Percentiles rank a stretch among this genome's conserved stretches.
phyloP scores from a whole-genome alignment of 23 red algal genomes.

The Gracilariopsis chorda region DNA sequence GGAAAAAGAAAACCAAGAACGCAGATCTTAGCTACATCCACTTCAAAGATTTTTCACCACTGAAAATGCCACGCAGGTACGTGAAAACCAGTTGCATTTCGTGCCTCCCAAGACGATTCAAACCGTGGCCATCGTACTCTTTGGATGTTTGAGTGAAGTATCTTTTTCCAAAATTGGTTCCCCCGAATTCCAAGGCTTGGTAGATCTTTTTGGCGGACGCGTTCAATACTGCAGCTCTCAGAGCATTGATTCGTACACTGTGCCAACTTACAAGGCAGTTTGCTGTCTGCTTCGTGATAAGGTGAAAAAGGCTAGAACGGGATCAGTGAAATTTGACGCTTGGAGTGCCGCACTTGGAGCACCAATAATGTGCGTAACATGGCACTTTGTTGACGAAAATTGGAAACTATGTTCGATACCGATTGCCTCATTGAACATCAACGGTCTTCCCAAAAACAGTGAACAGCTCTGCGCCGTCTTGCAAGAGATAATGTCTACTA shows the following conservation, averaged over 20 bases:
- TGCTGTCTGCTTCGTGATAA: background rate
- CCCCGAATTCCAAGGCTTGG: background rate
- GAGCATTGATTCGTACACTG: background rate
- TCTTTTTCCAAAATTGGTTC: background rate
- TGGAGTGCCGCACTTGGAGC: conserved; percentile 6
- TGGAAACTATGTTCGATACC: background rate
- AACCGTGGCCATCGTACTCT: background rate
- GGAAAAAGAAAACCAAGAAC: no score
- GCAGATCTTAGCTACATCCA: no score
- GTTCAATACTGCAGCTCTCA: background rate
- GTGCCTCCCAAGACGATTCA: no score
- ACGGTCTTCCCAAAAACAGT: background rate
- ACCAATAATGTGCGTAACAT: background rate
- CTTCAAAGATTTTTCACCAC: no score
- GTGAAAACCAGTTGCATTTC: no score
- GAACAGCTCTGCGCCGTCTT: background rate
- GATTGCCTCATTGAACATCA: background rate
- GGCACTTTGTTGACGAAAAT: background rate
- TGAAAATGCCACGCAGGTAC: no score
- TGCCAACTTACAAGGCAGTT: background rate
- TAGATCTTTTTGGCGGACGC: background rate
- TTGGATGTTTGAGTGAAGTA: background rate
- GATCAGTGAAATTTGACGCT: background rate
- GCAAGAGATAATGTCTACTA: background rate
- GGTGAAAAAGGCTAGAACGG: background rate